Evolutionary conservation across 2,329 filamentous ascomycete species (phyloP).

Genomic region (Exophiala oligosperma): DNA sequence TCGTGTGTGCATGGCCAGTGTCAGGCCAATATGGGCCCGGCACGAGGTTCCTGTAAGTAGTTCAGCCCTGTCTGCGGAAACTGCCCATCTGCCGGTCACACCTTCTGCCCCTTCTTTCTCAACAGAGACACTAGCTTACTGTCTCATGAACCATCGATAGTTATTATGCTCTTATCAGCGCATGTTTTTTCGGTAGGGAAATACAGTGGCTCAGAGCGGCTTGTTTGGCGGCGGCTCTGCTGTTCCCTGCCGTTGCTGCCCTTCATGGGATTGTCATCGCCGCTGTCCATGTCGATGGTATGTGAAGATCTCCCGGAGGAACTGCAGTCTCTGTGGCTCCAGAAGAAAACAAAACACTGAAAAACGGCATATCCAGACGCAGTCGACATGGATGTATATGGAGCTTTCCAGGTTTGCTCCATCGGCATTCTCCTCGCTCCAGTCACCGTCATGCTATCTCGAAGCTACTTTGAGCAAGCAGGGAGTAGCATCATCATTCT

Average conservation of each 20-base stretch:
- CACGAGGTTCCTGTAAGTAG: slow-evolving; percentile 42
- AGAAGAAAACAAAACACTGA: neutral
- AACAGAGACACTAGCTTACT: no score
- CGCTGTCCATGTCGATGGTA: slow-evolving; percentile 59
- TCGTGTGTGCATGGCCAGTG: slow-evolving; percentile 46
- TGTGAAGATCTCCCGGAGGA: slow-evolving; percentile 28
- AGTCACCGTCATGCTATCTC: slow-evolving; percentile 60
- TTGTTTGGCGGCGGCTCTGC: slow-evolving; percentile 62
- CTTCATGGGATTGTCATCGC: slow-evolving; percentile 64
- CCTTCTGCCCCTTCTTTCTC: no score
- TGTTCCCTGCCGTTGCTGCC: slow-evolving; percentile 64
- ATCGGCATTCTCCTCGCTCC: slow-evolving; percentile 67
- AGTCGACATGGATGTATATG: slow-evolving; percentile 68
- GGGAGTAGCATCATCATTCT: slow-evolving; percentile 67
- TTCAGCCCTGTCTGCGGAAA: neutral
- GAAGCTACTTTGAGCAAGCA: slow-evolving; percentile 64
- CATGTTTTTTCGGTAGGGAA: slow-evolving; percentile 64
- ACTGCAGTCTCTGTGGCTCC: neutral
- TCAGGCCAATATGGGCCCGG: slow-evolving; percentile 46
- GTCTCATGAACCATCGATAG: slow-evolving; percentile 34
- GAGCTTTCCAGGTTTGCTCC: slow-evolving; percentile 66
- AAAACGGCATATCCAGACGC: slow-evolving; percentile 45
- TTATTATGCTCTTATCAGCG: slow-evolving; percentile 64
- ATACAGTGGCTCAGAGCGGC: slow-evolving; percentile 63
- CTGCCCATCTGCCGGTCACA: no score